Conservation (phyloP, 179 eudicot species). For the Pouteria campechiana region DNA sequence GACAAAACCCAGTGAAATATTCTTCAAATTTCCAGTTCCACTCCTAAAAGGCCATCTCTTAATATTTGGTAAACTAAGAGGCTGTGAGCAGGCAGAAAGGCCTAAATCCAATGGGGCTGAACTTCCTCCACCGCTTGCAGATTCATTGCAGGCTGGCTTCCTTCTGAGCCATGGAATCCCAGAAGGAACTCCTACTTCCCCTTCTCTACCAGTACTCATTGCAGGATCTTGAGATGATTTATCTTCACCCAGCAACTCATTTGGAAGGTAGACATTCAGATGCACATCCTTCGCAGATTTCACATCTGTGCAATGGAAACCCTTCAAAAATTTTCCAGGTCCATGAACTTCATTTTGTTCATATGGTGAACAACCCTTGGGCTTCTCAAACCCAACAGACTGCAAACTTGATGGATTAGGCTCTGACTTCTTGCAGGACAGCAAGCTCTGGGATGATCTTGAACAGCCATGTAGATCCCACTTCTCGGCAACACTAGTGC, state of each 20-base stretch:
- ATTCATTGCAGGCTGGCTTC: slow-evolving; percentile 20
- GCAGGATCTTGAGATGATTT: slow-evolving; percentile 7
- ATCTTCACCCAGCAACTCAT: slow-evolving; percentile 17
- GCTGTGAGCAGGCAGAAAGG: too few relatives aligned
- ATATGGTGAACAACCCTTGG: slow-evolving; percentile 20
- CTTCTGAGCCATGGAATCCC: slow-evolving; percentile 63
- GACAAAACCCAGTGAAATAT: too few relatives aligned
- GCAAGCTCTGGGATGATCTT: slow-evolving; percentile 19
- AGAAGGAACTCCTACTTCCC: slow-evolving; percentile 21
- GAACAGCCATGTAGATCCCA: slow-evolving; percentile 30
- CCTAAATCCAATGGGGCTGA: slow-evolving; percentile 9
- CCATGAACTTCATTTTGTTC: slow-evolving; percentile 8
- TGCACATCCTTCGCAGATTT: slow-evolving; percentile 36
- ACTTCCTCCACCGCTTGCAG: slow-evolving; percentile 14
- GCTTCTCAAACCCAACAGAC: slow-evolving; percentile 25
- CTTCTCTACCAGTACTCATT: slow-evolving; percentile 16
- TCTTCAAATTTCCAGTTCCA: too few relatives aligned
- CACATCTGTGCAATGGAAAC: slow-evolving; percentile 16
- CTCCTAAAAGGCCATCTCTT: too few relatives aligned
- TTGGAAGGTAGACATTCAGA: slow-evolving; percentile 43
- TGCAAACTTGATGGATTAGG: slow-evolving; percentile 19
- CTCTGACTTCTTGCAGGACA: slow-evolving; percentile 33
- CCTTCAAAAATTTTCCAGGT: slow-evolving; percentile 22
- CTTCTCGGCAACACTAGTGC: slow-evolving; percentile 30
- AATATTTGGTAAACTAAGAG: too few relatives aligned